Base-by-base conservation (phyloP, 1,284 basidiomycete genomes). In the Mycosarcoma maydis region DNA sequence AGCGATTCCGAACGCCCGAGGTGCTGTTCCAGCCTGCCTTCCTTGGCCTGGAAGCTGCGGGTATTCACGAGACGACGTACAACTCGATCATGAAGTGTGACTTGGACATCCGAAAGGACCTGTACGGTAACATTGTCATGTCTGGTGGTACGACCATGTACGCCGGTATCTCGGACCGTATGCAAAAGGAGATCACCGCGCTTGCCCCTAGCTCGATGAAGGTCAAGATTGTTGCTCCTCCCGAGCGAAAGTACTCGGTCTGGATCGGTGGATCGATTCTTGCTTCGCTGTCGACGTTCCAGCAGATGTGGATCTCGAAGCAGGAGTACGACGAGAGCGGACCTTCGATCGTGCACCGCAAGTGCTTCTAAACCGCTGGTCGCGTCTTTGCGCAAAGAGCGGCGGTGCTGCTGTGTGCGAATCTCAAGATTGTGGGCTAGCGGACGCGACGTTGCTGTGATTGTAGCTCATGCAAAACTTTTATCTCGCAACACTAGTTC, bases 251-350 rank as follows among this genome's bases (percentile, higher is more conserved):
- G 75, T 81, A 81, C 76, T 92, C 91, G 53, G 94, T 96, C 85
- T 98, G 94, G 94, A 98, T 98, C 82, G 94, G 95, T 88, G 94
- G 95, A 80, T 96, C 93, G 70, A 98, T 98, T 83, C 87, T 97
- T 70, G 92, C 93, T 33, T 96, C 94, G 57, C 89, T 97, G 57
- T 91, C 89, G 76, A 97, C 94, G 72, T 97, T 97, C 92, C 94
- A 96, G 87, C 86, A 86, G 83, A 84, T 92, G 80, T 92, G 91
- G 92, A 90, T 90, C 86, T 91, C 90, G 70, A 94, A 94, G 86
- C 90, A 93, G 69, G 80, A 81, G 77, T 81, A 81, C 78, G 80
- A 81, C 77, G 80, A 81, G 74, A 52, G 60, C 36, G 78, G 78
- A 46, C 78, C 78, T 47, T 70, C 70, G 46, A 79, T 80, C 43